These are phyloP conservation scores for Globisporangium carolinianum DNA, from an alignment of 352 stramenopile genomes.

Conservation along the genomic window DNA sequence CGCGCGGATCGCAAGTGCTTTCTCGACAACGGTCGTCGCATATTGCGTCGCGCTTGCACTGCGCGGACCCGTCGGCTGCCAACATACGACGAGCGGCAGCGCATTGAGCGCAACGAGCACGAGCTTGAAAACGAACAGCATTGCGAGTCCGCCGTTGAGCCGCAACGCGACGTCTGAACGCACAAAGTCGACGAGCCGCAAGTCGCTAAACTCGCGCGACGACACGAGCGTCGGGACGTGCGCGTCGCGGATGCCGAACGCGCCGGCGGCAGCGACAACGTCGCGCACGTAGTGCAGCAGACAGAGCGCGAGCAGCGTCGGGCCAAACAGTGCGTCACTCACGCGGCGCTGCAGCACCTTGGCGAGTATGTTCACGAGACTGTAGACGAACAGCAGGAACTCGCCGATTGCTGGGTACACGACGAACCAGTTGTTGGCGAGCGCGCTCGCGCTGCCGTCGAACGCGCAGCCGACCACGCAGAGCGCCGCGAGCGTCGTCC, in stretches of 20 bases:
- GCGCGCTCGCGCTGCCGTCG: slow-evolving; percentile 10
- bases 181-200: slow-evolving; percentile 6
- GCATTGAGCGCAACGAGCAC: slow-evolving; percentile 8
- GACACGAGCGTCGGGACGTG: not conserved
- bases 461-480: slow-evolving; percentile 13
- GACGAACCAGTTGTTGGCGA: slow-evolving; percentile 19
- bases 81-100: slow-evolving; percentile 9
- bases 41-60: not conserved
- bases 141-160: slow-evolving; percentile 10
- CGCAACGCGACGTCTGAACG: slow-evolving; percentile 3
- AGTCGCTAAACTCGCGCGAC: slow-evolving; percentile 9
- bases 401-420: slow-evolving; percentile 19
- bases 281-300: slow-evolving; percentile 17
- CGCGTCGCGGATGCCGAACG: slow-evolving; percentile 7
- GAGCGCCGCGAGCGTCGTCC: slow-evolving; percentile 14
- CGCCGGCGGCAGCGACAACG: not conserved
- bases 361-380: slow-evolving; percentile 18
- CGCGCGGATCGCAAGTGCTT: slow-evolving; percentile 9
- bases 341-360: slow-evolving; percentile 13
- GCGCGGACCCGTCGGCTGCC: slow-evolving; percentile 4
- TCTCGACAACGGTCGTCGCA: slow-evolving; percentile 6
- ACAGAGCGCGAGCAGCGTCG: slow-evolving; percentile 14
- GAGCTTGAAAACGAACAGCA: slow-evolving; percentile 9
- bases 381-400: slow-evolving; percentile 20
- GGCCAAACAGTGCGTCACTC: slow-evolving; percentile 17